Percentiles rank a stretch among this genome's conserved stretches.
Conservation (phyloP, 1,284 basidiomycete species). For the Irpex rosettiformis region DNA sequence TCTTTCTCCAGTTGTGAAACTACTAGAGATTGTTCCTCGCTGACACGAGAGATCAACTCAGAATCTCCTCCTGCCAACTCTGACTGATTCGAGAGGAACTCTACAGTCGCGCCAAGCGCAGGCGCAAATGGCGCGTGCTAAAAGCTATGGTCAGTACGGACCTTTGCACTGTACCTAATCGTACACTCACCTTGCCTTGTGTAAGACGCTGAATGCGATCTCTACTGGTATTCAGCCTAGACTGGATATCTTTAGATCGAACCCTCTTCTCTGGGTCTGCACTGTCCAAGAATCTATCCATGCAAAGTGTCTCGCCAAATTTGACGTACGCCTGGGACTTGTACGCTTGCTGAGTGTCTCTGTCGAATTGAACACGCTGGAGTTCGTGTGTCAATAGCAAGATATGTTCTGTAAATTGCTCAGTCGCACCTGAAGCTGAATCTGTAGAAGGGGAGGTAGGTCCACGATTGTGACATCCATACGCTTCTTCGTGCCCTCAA, state of each 20-base stretch:
- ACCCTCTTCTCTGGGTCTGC: conserved; percentile 69
- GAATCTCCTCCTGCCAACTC: conserved; percentile 49
- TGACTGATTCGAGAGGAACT: conserved; percentile 51
- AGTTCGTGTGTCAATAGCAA: not conserved
- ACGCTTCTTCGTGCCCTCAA: conserved; percentile 80
- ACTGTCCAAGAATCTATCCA: conserved; percentile 90
- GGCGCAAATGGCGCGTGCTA: conserved; percentile 58
- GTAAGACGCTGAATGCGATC: conserved; percentile 67
- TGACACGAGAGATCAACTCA: conserved; percentile 47
- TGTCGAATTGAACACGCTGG: conserved; percentile 95
- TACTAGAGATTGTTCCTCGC: conserved; percentile 50
- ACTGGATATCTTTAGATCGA: conserved; percentile 66
- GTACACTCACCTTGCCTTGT: conserved; percentile 58
- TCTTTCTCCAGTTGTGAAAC: conserved; percentile 60
- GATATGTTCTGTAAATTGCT: not conserved
- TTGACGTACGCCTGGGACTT: conserved; percentile 96
- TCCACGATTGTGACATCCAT: conserved; percentile 89
- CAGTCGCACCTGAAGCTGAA: conserved; percentile 82
- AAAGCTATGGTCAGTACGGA: not conserved
- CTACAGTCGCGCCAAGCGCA: conserved; percentile 48
- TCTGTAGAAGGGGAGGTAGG: conserved; percentile 88
- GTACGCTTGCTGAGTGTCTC: conserved; percentile 82
- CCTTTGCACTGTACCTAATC: not conserved
- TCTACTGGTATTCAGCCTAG: conserved; percentile 57
- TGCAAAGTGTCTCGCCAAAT: conserved; percentile 81